phyloP scores from a whole-genome alignment of 208 protist genomes.

The Vickermania ingenoplastis region DNA sequence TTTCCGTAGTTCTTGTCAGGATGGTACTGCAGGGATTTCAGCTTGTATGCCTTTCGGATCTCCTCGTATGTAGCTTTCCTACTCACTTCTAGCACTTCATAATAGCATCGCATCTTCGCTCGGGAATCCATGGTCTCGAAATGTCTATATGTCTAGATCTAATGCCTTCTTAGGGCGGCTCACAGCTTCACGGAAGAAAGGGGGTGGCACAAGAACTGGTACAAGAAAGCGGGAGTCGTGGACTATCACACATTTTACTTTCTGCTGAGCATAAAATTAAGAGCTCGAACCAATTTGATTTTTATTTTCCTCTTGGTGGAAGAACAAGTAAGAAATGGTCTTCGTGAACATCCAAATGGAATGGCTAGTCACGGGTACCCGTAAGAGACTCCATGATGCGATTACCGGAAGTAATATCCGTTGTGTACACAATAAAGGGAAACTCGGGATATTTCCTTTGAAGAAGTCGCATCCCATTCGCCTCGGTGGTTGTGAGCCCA shows the following conservation, averaged over 20 bases:
- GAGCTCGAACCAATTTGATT: no score
- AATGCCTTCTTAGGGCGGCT: not conserved
- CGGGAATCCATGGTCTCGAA: not conserved
- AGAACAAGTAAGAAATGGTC: no score
- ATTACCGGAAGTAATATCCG: conserved; percentile 20
- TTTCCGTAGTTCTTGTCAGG: conserved; percentile 88
- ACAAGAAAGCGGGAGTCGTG: no score
- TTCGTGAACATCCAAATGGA: no score
- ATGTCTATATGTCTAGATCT: not conserved
- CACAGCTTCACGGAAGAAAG: not conserved
- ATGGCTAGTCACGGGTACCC: no score
- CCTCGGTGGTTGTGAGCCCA: conserved; percentile 89
- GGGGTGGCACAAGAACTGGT: not conserved
- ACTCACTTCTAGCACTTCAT: conserved; percentile 79
- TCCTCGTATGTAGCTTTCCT: conserved; percentile 70
- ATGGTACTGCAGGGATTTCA: conserved; percentile 77
- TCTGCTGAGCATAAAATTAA: no score
- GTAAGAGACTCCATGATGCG: not conserved
- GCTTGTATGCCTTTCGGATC: conserved; percentile 81
- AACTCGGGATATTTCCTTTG: conserved; percentile 28
- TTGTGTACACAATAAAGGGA: conserved; percentile 40
- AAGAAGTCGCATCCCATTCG: conserved; percentile 85
- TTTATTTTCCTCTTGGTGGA: no score
- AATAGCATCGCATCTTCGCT: conserved; percentile 65
- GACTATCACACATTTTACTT: no score